Percentiles rank a stretch among this genome's conserved stretches.
phyloP scores from a whole-genome alignment of 495 filamentous ascomycete genomes.

The Aspergillus cavernicola region DNA sequence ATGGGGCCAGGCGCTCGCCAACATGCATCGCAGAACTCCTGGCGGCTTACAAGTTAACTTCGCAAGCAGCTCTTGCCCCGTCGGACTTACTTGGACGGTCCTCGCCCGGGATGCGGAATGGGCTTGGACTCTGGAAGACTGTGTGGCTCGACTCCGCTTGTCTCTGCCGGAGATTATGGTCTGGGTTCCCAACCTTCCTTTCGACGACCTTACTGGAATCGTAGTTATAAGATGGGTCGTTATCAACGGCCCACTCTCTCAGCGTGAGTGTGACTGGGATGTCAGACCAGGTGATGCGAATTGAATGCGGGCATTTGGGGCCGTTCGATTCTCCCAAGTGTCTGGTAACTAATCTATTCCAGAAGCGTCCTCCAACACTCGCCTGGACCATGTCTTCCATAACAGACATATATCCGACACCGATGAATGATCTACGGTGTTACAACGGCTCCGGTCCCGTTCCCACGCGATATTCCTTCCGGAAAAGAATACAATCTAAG shows the following conservation, averaged over 20 bases:
- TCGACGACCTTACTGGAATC: background rate
- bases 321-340: background rate
- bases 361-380: background rate
- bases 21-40: slow-evolving; percentile 14
- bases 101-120: background rate
- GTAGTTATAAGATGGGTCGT: slow-evolving; percentile 2
- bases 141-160: background rate
- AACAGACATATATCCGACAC: background rate
- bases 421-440: background rate
- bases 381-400: background rate
- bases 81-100: slow-evolving; percentile 6
- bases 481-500: background rate
- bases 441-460: background rate
- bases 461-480: background rate
- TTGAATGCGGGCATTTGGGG: slow-evolving; percentile 8
- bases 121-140: too few species aligned
- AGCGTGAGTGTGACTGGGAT: background rate
- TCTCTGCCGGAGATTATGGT: background rate
- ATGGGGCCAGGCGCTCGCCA: slow-evolving; percentile 12
- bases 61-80: slow-evolving; percentile 11
- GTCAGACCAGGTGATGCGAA: slow-evolving; percentile 8
- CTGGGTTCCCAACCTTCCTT: too few species aligned
- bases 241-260: slow-evolving; percentile 2
- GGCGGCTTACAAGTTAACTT: slow-evolving; percentile 4
- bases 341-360: slow-evolving; percentile 12